Evolutionary conservation across 139 green algal species (phyloP), one percentile per base, ranked within the genome.

Genomic region (Astrephomene gubernaculifera): DNA sequence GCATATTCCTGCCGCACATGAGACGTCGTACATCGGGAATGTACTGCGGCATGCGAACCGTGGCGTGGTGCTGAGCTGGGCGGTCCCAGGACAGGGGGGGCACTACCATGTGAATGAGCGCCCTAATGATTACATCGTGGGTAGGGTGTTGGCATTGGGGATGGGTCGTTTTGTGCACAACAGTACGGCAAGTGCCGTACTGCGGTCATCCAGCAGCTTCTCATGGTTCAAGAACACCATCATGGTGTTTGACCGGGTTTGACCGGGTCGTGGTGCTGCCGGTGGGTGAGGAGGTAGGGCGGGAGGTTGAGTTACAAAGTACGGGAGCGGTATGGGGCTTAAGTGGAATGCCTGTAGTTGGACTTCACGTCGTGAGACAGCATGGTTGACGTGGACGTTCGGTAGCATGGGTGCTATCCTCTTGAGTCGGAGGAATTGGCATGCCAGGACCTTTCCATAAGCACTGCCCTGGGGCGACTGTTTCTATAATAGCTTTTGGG

Each of bases 11-110:
- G 19, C 41, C 8, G 31, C 4, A 2, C 3, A 33, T 7, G 76
- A 83, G 61, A 6, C 0, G 0, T n/a, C 6, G 0, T 83, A 52
- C 64, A 41, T 83, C 3, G n/a, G 31, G 27, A 83, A 83, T 36
- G n/a, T 83, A 39, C 57, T 83, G 38, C 57, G 75, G 4, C 75
- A 83, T 35, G 75, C 60, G 27, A 1, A 3, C 1, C 60, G 76
- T 27, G 76, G 76, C n/a, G 21, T 83, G n/a, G 76, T 83, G n/a
- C 61, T 83, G n/a, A 83, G 76, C 76, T 83, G 76, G 76, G 76
- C 76, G 6, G 61, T 83, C 17, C 76, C 76, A 31, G 76, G 76
- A 19, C 76, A 83, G 53, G 75, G 57, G 1, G 75, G 75, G 0
- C 75, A 82, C 38, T 29, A 82, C n/a, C 75, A 82, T 27, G 75